These are phyloP conservation scores for Arthrobotrys iridis DNA, from an alignment of 2,329 filamentous ascomycete species.

Conservation along the genomic window DNA sequence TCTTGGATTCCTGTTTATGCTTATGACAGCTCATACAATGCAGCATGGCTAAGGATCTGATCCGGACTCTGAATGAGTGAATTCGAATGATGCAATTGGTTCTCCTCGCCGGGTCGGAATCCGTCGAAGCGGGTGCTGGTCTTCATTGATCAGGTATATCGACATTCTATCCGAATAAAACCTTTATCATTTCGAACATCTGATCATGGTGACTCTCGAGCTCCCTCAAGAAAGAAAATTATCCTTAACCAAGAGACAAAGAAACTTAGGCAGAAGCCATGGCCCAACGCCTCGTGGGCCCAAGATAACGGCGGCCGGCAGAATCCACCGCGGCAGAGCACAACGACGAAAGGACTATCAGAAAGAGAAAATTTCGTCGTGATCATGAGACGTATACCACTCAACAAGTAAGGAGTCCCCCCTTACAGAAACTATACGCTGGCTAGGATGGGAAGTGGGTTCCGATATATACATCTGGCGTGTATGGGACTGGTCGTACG, in stretches of 20 bases:
- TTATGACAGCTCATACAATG: background rate
- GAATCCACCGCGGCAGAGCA: constrained; percentile 39
- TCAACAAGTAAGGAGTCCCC: constrained; percentile 26
- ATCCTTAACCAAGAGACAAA: background rate
- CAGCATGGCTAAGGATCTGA: background rate
- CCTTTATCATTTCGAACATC: constrained; percentile 10
- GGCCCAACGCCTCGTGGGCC: constrained; percentile 7
- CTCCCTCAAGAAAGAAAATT: background rate
- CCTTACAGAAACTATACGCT: background rate
- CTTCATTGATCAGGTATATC: background rate
- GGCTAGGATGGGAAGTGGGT: constrained; percentile 37
- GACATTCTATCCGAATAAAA: constrained; percentile 10
- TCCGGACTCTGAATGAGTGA: background rate
- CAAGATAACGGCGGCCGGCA: constrained; percentile 16
- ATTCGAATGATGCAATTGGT: constrained; percentile 14
- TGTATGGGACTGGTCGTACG: constrained; percentile 6
- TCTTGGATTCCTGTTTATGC: background rate
- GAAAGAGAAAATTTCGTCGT: constrained; percentile 32
- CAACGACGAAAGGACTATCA: constrained; percentile 32
- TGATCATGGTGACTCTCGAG: constrained; percentile 39
- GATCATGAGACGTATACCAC: constrained; percentile 51
- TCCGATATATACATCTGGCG: constrained; percentile 38
- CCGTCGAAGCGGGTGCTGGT: constrained; percentile 1
- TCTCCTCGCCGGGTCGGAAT: constrained; percentile 10
- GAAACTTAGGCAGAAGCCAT: constrained; percentile 36